Evolutionary conservation across 495 filamentous ascomycete species (phyloP).

Genomic region (Hapsidospora chrysogenum): DNA sequence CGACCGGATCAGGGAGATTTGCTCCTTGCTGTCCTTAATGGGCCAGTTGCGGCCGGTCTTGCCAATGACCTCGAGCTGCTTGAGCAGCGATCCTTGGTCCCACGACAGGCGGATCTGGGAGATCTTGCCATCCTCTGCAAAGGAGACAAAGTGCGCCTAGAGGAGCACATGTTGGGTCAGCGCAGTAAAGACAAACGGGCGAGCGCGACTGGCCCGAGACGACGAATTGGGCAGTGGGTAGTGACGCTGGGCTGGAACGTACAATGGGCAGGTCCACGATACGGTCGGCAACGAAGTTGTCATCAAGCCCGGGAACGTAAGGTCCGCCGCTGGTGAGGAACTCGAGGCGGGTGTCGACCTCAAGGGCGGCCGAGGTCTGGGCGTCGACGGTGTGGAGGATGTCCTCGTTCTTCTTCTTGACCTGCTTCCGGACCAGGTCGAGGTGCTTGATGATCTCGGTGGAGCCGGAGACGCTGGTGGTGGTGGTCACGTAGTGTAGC

Average conservation of each 20-base stretch:
- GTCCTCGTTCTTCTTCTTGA: constrained; percentile 68
- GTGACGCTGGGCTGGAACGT: constrained; percentile 17
- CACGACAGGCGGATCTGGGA: constrained; percentile 73
- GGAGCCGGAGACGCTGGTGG: constrained; percentile 49
- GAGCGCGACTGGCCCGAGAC: not conserved
- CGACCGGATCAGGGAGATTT: constrained; percentile 51
- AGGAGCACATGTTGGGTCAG: not conserved
- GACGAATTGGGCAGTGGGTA: too few relatives aligned
- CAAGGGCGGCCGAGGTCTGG: constrained; percentile 48
- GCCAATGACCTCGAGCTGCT: constrained; percentile 87
- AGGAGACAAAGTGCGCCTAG: constrained; percentile 81
- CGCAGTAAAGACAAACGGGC: not conserved
- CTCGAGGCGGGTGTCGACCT: constrained; percentile 70
- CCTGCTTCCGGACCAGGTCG: constrained; percentile 39
- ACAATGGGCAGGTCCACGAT: constrained; percentile 71
- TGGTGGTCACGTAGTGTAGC: constrained; percentile 85
- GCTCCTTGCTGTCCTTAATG: constrained; percentile 76
- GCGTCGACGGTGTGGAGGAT: constrained; percentile 57
- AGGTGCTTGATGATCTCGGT: constrained; percentile 69
- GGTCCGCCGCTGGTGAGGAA: constrained; percentile 67
- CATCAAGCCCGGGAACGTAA: constrained; percentile 79
- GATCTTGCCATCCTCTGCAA: constrained; percentile 62
- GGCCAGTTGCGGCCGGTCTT: constrained; percentile 80
- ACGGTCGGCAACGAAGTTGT: constrained; percentile 84
- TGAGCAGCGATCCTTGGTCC: constrained; percentile 89